Percentiles rank a stretch among this genome's conserved stretches.
Conservation (phyloP, 1,139 yeast species). For the Saccharomyces hybrid region DNA sequence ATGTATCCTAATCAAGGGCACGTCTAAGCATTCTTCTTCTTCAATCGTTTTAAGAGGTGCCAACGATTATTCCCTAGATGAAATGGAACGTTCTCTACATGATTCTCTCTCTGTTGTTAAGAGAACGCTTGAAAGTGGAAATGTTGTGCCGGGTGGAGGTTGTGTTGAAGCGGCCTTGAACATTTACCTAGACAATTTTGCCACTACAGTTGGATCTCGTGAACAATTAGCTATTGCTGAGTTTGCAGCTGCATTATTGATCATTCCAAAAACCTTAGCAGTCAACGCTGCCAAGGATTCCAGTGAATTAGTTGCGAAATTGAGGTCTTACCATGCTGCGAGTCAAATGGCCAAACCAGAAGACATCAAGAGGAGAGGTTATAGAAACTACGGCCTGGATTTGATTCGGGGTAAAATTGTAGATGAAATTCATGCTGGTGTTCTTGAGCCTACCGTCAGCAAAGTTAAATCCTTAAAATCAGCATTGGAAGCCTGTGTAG, state of each 20-base stretch:
- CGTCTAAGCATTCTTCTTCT: constrained; percentile 86
- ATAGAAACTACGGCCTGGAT: constrained; percentile 89
- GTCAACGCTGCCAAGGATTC: constrained; percentile 98
- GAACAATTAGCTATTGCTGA: constrained; percentile 98
- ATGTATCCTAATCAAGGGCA: constrained; percentile 89
- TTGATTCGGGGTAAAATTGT: constrained; percentile 85
- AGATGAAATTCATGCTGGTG: constrained; percentile 78
- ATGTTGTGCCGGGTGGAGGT: constrained; percentile 98
- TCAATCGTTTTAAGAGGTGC: constrained; percentile 94
- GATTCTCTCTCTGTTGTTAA: constrained; percentile 93
- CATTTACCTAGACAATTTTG: constrained; percentile 92
- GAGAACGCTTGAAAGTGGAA: constrained; percentile 90
- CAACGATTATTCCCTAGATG: constrained; percentile 92
- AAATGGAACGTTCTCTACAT: constrained; percentile 95
- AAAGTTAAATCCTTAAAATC: constrained; percentile 89
- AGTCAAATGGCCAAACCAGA: constrained; percentile 79
- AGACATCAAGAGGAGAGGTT: constrained; percentile 74
- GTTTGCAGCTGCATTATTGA: constrained; percentile 81
- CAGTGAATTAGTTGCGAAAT: constrained; percentile 85
- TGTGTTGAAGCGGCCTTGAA: constrained; percentile 96
- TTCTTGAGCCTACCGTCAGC: constrained; percentile 89
- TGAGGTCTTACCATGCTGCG: constrained; percentile 95
- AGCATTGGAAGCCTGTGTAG: constrained; percentile 96
- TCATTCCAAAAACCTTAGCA: constrained; percentile 95
- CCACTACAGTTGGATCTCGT: constrained; percentile 94